Evolutionary conservation across 495 filamentous ascomycete genomes (phyloP).

Genomic region (Penicillium nucicola): DNA sequence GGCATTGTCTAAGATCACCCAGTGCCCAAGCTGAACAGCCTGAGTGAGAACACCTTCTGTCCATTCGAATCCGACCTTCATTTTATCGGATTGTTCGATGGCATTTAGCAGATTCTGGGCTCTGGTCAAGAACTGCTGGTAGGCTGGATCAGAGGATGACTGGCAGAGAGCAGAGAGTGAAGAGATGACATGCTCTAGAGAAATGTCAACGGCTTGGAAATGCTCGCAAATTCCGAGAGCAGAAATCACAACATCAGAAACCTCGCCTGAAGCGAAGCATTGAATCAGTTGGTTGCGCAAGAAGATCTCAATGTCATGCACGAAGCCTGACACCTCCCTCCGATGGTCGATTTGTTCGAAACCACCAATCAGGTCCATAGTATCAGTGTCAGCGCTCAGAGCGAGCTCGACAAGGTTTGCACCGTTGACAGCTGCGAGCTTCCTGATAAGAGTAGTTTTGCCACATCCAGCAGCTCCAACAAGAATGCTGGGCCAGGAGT

Average conservation of each 20-base stretch:
- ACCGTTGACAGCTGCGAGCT: constrained; percentile 74
- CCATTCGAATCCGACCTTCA: constrained; percentile 87
- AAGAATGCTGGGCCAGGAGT: constrained; percentile 83
- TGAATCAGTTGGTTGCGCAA: constrained; percentile 52
- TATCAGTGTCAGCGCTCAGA: constrained; percentile 89
- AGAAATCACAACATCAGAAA: constrained; percentile 22
- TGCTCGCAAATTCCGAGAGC: constrained; percentile 35
- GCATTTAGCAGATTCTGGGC: constrained; percentile 40
- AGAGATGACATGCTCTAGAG: constrained; percentile 33
- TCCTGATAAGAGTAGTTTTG: constrained; percentile 74
- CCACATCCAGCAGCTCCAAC: constrained; percentile 83
- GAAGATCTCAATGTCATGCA: constrained; percentile 51
- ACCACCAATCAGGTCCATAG: constrained; percentile 93
- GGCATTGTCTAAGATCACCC: constrained; percentile 95
- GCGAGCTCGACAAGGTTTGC: constrained; percentile 72
- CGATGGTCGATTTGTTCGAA: constrained; percentile 90
- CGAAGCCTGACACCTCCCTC: constrained; percentile 56
- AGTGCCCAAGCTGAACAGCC: constrained; percentile 80
- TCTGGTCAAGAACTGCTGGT: constrained; percentile 31
- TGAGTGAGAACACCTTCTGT: constrained; percentile 87
- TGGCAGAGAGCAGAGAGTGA: constrained; percentile 31
- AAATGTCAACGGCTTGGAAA: constrained; percentile 27
- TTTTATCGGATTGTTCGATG: constrained; percentile 48
- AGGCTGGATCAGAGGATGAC: constrained; percentile 23
- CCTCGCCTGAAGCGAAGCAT: constrained; percentile 43